Evolutionary conservation across 306 rosid species (phyloP), one percentile per base, ranked within the genome.

Genomic region (Medicago ruthenica): DNA sequence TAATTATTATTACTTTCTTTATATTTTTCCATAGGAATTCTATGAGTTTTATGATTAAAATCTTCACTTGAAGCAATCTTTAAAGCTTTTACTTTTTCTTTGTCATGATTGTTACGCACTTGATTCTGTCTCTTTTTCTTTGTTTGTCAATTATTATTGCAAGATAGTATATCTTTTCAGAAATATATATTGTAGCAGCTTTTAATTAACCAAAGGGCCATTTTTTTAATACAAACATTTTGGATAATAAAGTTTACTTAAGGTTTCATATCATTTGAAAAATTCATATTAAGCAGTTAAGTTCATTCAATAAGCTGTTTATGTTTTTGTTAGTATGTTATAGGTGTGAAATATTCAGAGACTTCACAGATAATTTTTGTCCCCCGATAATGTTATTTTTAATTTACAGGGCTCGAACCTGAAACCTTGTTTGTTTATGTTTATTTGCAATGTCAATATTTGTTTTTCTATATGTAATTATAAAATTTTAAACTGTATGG

Each of bases 61-160:
- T 27, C 31, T 27, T 27, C 31, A 27, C 31, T 27, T 27, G 31
- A 34, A 34, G 37, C 89, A 79, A 77, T 74, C 60, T 81, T 24
- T 57, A 66, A 63, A 59, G 63, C 83, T 80, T 81, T 76, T 68
- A 62, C 79, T 83, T 72, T 88, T 81, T 51, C 68, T 79, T 75
- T 66, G 40, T 74, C 11, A 64, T 62, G 55, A 80, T 80, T 69
- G 63, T 73, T 57, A 65, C 9, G 9, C 6, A 63, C 69, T 63
- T 36, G 84, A 81, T 81, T 89, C 79, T 34, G 15, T 66, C 58
- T 44, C 31, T 40, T 79, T 70, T 39, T 66, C 61, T 76, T 70
- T 9, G 17, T 70, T 37, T 64, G 1, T 53, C 66, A 67, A 60
- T 65, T 62, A 45, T 48, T 62, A 27, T 27, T 27, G 70, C 55